These are phyloP conservation scores for Pseudohalonectria lignicola DNA, from an alignment of 2,329 filamentous ascomycete genomes.

Conservation along the genomic window DNA sequence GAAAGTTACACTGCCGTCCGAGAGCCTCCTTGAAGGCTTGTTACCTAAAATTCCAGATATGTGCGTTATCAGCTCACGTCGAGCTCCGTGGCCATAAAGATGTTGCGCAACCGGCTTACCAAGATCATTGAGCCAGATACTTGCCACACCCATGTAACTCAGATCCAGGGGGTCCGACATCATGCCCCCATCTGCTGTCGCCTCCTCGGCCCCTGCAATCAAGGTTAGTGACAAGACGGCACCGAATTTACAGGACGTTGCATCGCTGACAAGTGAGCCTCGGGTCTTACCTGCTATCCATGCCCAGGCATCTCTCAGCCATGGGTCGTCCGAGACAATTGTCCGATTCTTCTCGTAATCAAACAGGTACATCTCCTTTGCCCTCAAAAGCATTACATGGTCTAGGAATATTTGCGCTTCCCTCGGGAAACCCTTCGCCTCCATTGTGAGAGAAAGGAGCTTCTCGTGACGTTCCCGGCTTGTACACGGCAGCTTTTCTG, in stretches of 20 bases:
- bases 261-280: neutral
- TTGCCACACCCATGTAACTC: slow-evolving; percentile 63
- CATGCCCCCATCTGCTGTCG: slow-evolving; percentile 60
- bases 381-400: slow-evolving; percentile 47
- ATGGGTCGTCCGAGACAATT: slow-evolving; percentile 60
- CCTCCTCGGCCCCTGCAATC: slow-evolving; percentile 45
- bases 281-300: slow-evolving; percentile 50
- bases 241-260: neutral
- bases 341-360: slow-evolving; percentile 53
- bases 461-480: slow-evolving; percentile 45
- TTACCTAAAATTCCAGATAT: slow-evolving; percentile 23
- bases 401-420: slow-evolving; percentile 42
- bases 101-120: slow-evolving; percentile 28
- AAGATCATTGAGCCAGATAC: slow-evolving; percentile 61
- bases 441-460: slow-evolving; percentile 32
- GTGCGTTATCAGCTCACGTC: slow-evolving; percentile 7
- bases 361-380: slow-evolving; percentile 52
- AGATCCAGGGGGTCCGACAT: slow-evolving; percentile 56
- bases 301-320: slow-evolving; percentile 70
- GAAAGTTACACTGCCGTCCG: slow-evolving; percentile 25
- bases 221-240: slow-evolving; percentile 9
- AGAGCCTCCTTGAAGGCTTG: slow-evolving; percentile 34
- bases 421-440: slow-evolving; percentile 33
- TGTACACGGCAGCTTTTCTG: too few relatives aligned
- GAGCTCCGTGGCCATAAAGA: slow-evolving; percentile 2